These are phyloP conservation scores for Lichtheimia hyalospora DNA, from an alignment of 371 early-diverging fungal genomes.

Conservation along the genomic window DNA sequence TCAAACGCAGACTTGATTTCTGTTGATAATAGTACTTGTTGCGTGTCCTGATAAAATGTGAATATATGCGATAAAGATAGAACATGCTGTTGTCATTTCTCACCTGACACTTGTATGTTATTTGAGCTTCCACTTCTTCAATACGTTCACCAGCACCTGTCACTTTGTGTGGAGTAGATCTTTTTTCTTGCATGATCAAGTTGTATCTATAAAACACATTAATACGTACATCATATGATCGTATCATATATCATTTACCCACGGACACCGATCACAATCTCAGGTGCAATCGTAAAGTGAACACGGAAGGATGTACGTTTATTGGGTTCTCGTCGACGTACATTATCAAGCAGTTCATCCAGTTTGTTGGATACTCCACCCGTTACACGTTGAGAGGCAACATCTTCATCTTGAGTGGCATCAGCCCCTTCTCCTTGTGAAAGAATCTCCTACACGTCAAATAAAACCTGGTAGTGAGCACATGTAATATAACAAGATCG, in stretches of 20 bases:
- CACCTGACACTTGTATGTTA: constrained; percentile 57
- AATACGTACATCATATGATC: neutral
- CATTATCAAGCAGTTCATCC: constrained; percentile 44
- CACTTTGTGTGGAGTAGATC: constrained; percentile 43
- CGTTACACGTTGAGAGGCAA: neutral
- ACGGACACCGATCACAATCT: constrained; percentile 59
- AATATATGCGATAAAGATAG: neutral
- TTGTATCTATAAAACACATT: constrained; percentile 33
- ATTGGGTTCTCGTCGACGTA: constrained; percentile 58
- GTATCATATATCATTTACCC: constrained; percentile 30
- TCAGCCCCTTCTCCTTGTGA: neutral
- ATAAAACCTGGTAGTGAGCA: neutral
- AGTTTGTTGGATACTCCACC: constrained; percentile 17
- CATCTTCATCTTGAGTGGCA: no score
- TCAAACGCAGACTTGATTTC: constrained; percentile 60
- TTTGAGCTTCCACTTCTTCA: constrained; percentile 53
- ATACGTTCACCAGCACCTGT: constrained; percentile 49
- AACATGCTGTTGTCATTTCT: neutral
- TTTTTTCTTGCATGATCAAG: constrained; percentile 50
- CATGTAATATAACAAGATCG: neutral
- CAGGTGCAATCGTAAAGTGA: constrained; percentile 51
- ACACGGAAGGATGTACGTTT: constrained; percentile 55
- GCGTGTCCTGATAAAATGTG: constrained; percentile 41
- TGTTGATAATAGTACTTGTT: constrained; percentile 44
- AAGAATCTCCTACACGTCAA: constrained; percentile 21